These are phyloP conservation scores for Phoma sp. DNA, from an alignment of 2,329 filamentous ascomycete species.

Conservation along the genomic window DNA sequence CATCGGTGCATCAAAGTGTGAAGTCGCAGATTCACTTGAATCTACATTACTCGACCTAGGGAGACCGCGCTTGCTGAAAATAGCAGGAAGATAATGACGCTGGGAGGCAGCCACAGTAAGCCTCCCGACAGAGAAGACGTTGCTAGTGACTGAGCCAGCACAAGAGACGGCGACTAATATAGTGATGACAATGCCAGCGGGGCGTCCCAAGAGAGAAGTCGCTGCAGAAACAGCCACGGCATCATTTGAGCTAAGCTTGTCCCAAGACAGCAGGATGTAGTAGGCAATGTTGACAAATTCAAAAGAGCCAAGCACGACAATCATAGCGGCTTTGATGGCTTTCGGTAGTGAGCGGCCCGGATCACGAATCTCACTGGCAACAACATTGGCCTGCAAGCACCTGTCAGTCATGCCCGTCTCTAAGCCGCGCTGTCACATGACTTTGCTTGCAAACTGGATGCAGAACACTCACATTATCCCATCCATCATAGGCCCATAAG, in stretches of 20 bases:
- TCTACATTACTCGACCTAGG: conserved; percentile 16
- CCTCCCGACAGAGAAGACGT: conserved; percentile 66
- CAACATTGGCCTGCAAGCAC: conserved; percentile 43
- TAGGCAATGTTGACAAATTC: conserved; percentile 66
- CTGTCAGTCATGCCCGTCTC: not conserved
- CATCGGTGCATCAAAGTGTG: conserved; percentile 43
- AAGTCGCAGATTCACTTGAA: conserved; percentile 2
- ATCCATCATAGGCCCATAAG: conserved; percentile 69
- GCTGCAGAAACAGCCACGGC: conserved; percentile 66
- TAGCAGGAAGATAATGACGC: conserved; percentile 42
- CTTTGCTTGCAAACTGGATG: not conserved
- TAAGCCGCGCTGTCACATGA: not conserved
- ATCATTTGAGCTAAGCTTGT: conserved; percentile 63
- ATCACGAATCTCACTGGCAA: conserved; percentile 46
- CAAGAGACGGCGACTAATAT: conserved; percentile 66
- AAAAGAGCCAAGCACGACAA: conserved; percentile 65
- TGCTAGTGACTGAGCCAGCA: conserved; percentile 66
- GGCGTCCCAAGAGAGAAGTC: conserved; percentile 57
- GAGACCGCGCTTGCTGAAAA: conserved; percentile 41
- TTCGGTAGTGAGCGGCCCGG: conserved; percentile 57
- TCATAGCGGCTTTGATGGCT: conserved; percentile 66
- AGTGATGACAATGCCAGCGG: conserved; percentile 61
- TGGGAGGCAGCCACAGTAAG: conserved; percentile 64
- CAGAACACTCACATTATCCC: conserved; percentile 64
- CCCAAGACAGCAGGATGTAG: conserved; percentile 67